Evolutionary conservation across 768 basidiomycete genomes (phyloP), one percentile per base, ranked within the genome.

Genomic region (Paxillus rubicundulus): DNA sequence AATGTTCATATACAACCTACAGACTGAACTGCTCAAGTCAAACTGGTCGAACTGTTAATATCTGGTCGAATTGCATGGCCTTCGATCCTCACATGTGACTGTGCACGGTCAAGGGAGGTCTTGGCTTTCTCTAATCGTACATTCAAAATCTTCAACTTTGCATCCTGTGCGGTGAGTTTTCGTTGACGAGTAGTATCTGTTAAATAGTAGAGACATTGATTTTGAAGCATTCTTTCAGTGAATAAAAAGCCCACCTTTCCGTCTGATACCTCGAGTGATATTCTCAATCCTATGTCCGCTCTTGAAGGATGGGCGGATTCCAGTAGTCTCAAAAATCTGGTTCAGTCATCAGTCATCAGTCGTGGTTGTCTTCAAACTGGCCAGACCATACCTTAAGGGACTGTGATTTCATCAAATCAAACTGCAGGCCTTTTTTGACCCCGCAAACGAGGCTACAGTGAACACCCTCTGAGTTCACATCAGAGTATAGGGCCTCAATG

Each of bases 381-480:
- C 9, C 7, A 37, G 14, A 17, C 20, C 18, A 43, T 14, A 49
- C 47, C 33, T 21, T 36, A 8, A 49, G 18, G 8, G 52, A 45
- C 18, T 46, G 41, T 52, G 51, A 36, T 33, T 58, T 53, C 20
- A 61, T 30, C 9, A n/a, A 18, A 37, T 61, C 60, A 48, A 46
- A 52, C 45, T 53, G 37, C 42, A 54, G 39, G 5, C 59, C 63
- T 32, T 59, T 59, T 16, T 55, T 44, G 1, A 61, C 9, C 1
- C 56, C 62, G 14, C 62, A 56, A 0, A 63, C 18, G 0, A 65
- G 43, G 7, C 56, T 58, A 38, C 62, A 63, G 1, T 27, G 36
- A 14, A 54, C 28, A 44, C 53, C n/a, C 57, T 54, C 67, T 0
- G 50, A 52, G 37, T 71, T 69, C 2, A 66, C 55, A 28, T 70